Conservation (phyloP, 2,329 filamentous ascomycete species). For the Cladosporium oxysporum region DNA sequence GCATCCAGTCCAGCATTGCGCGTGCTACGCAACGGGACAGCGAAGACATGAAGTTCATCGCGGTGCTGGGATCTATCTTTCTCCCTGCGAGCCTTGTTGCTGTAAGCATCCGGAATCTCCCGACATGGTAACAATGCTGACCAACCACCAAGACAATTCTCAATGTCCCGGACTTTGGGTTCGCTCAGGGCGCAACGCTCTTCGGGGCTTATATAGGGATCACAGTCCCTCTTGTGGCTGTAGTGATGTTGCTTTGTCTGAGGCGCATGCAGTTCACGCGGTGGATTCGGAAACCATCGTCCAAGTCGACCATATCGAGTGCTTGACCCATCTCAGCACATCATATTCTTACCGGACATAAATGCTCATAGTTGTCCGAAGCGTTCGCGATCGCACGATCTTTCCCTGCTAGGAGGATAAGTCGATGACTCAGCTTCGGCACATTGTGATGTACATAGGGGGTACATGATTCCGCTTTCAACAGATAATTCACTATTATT, state of each 20-base stretch:
- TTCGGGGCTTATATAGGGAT: constrained; percentile 27
- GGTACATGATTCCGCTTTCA: neutral
- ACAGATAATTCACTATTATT: neutral
- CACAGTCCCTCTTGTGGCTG: constrained; percentile 24
- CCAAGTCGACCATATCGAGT: neutral
- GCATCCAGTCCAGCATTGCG: constrained; percentile 26
- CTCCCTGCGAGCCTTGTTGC: constrained; percentile 26
- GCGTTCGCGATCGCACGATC: neutral
- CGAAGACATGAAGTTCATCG: constrained; percentile 29
- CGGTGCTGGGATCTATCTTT: constrained; percentile 28
- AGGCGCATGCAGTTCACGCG: neutral
- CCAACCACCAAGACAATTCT: constrained; percentile 22
- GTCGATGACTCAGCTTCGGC: neutral
- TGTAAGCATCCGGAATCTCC: constrained; percentile 9
- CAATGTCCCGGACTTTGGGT: constrained; percentile 26
- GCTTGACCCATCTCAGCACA: neutral
- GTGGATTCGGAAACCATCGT: neutral
- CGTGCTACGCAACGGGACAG: constrained; percentile 26
- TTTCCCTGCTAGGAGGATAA: neutral
- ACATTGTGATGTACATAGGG: neutral
- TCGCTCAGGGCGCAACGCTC: constrained; percentile 21
- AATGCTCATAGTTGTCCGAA: no score
- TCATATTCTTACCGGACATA: neutral
- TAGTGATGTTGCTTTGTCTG: constrained; percentile 24
- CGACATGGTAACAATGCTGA: neutral